A percentile compares a stretch with the other conserved stretches of the same genome.
phyloP scores from a whole-genome alignment of 2,329 filamentous ascomycete genomes.

The Cladosporium velox region DNA sequence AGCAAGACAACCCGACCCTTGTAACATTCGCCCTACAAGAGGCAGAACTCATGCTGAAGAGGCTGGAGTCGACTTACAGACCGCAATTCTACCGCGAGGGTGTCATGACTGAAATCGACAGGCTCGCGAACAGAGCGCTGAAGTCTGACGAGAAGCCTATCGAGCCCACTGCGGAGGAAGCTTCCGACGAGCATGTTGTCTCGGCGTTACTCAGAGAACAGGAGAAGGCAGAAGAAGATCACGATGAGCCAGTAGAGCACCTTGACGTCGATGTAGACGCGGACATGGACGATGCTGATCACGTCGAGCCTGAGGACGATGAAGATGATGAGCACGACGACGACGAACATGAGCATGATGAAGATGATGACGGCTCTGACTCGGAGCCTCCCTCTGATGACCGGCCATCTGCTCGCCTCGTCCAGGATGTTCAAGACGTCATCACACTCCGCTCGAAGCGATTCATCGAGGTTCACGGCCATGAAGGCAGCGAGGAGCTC shows the following conservation, averaged over 20 bases:
- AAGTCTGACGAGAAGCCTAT: conserved; percentile 22
- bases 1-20: conserved; percentile 86
- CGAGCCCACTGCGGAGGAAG: conserved; percentile 3
- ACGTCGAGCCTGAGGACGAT: conserved; percentile 31
- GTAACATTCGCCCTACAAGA: conserved; percentile 87
- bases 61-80: conserved; percentile 83
- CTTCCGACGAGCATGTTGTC: conserved; percentile 14
- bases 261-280: conserved; percentile 62
- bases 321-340: conserved; percentile 26
- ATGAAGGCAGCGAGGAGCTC: conserved; percentile 70
- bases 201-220: conserved; percentile 25
- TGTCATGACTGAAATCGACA: conserved; percentile 86
- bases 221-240: conserved; percentile 41
- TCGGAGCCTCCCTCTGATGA: conserved; percentile 46
- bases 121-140: conserved; percentile 61
- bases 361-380: conserved; percentile 45
- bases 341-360: conserved; percentile 31
- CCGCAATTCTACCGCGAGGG: conserved; percentile 98
- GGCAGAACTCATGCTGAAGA: conserved; percentile 80
- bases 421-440: conserved; percentile 63
- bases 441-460: conserved; percentile 77
- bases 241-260: conserved; percentile 29
- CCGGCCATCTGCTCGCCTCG: conserved; percentile 34
- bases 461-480: conserved; percentile 82
- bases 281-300: conserved; percentile 47